Base-by-base conservation (phyloP, 192 early-diverging fungal species). In the Thoreauomyces humboldtii region DNA sequence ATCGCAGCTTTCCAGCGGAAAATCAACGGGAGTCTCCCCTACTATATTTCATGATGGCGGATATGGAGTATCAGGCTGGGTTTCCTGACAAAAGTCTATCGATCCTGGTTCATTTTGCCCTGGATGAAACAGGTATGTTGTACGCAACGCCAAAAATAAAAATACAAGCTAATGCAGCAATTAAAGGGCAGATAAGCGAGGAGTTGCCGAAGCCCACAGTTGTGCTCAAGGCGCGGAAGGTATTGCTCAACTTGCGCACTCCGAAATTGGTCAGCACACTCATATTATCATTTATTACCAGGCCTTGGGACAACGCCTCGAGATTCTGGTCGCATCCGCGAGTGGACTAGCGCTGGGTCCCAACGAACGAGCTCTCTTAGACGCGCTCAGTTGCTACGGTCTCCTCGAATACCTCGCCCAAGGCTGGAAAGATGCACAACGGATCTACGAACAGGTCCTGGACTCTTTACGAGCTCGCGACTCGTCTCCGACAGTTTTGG, bases 11-110 rank as follows among this genome's bases (percentile, higher is more conserved):
- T 47, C 70, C 72, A 11, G 27, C 15, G 4, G 53, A 59, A 43
- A 2, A 69, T 12, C 70, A 66, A 48, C 42, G 36, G 28, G 63
- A 66, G 37, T 69, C 72, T 7, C 55, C 61, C 17, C n/a, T 65
- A 3, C 44, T 80, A 28, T 64, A 72, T 59, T 51, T 63, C 17
- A 52, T 59, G 56, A 57, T 69, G 32, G 72, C 72, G 41, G 67
- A 76, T 25, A 41, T 74, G 44, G 65, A 71, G 59, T 58, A 69
- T 21, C 57, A 71, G 4, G 29, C 9, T 28, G 42, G 44, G 3
- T 14, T 51, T 0, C 38, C 22, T n/a, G n/a, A 21, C 21, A 27
- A 12, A 19, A 73, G 69, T 3, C 42, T 78, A 31, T 5, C 3
- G 11, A 37, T 65, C n/a, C 28, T 71, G 5, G 29, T 62, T 2